A percentile compares a stretch with the other conserved stretches of the same genome.
Conservation (phyloP, 495 filamentous ascomycete genomes). For the Extremus antarcticus region DNA sequence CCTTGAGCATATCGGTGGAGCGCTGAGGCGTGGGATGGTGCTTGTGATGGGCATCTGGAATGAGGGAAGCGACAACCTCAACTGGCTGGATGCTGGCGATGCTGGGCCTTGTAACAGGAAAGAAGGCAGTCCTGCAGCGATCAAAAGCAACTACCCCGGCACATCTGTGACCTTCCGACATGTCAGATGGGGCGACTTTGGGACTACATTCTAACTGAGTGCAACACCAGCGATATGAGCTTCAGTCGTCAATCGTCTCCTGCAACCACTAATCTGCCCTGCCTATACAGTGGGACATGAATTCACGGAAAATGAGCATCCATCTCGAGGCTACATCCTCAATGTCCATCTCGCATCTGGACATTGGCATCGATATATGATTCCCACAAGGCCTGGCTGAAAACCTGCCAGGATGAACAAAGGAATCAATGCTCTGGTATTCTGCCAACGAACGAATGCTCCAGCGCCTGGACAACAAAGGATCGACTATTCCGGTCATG, state of each 20-base stretch:
- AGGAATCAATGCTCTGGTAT: too few species aligned
- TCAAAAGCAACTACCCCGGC: conserved; percentile 16
- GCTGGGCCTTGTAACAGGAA: conserved; percentile 48
- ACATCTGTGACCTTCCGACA: conserved; percentile 24
- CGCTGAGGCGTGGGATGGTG: conserved; percentile 51
- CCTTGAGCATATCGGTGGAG: conserved; percentile 25
- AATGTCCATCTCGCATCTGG: too few species aligned
- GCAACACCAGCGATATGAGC: background rate
- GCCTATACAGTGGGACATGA: too few species aligned
- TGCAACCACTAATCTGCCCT: background rate
- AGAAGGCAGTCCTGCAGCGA: conserved; percentile 22
- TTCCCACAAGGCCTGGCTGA: too few species aligned
- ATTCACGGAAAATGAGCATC: too few species aligned
- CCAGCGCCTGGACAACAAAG: too few species aligned
- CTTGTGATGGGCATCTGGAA: conserved; percentile 57
- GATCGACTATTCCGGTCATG: too few species aligned
- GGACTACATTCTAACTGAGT: conserved; percentile 15
- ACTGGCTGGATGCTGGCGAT: conserved; percentile 47
- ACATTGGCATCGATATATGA: too few species aligned
- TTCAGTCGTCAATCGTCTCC: too few species aligned
- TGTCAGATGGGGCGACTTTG: conserved; percentile 29
- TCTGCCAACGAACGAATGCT: too few species aligned
- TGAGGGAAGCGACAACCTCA: conserved; percentile 47
- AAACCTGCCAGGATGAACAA: too few species aligned
- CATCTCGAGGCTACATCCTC: too few species aligned